Conservation (phyloP, 106 monocot species). For the Agapanthus africanus region DNA sequence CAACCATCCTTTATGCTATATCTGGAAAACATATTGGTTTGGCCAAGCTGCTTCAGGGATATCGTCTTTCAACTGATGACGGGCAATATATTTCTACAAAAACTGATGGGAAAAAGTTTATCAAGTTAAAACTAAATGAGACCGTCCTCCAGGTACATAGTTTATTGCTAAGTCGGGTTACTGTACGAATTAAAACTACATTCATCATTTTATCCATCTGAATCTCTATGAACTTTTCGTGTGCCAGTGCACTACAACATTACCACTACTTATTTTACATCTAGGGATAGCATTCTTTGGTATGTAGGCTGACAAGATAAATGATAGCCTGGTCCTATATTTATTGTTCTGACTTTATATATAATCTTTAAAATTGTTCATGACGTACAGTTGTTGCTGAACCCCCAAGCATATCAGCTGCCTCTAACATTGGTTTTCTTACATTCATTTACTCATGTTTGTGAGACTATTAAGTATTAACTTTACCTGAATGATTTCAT, state of each 20-base stretch:
- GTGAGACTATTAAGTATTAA: background rate
- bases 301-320: background rate
- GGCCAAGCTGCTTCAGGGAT: conserved; percentile 74
- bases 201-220: background rate
- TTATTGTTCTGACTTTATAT: background rate
- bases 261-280: background rate
- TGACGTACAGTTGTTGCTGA: background rate
- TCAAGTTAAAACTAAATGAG: conserved; percentile 84
- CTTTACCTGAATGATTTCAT: background rate
- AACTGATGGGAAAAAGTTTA: conserved; percentile 80
- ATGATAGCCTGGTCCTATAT: background rate
- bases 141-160: conserved; percentile 64
- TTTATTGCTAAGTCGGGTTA: conserved; percentile 4
- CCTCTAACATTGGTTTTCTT: background rate
- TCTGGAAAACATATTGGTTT: conserved; percentile 74
- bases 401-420: background rate
- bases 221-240: background rate
- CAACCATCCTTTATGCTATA: conserved; percentile 81
- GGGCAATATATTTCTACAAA: conserved; percentile 68
- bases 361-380: background rate
- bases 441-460: background rate
- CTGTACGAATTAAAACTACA: background rate
- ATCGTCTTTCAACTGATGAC: conserved; percentile 58
- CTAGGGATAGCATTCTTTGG: background rate
- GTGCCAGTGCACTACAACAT: background rate